Evolutionary conservation across 1,139 yeast genomes (phyloP).

Genomic region (Schwanniomyces etchellsii): DNA sequence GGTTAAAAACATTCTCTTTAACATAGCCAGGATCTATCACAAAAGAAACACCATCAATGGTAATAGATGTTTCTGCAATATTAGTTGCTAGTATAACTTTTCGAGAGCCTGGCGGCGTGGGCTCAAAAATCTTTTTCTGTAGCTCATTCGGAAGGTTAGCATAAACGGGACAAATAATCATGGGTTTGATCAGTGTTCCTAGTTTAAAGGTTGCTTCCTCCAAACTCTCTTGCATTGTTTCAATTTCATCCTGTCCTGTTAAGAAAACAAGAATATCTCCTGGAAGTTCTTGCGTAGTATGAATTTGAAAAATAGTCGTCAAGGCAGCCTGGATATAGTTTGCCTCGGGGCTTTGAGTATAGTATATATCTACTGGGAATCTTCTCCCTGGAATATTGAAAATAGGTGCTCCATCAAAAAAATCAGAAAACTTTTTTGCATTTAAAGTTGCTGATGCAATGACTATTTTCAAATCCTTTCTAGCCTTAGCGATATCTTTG

Average conservation of each 20-base stretch:
- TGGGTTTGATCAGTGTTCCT: conserved; percentile 56
- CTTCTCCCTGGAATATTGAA: conserved; percentile 86
- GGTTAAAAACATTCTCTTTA: conserved; percentile 78
- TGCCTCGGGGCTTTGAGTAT: conserved; percentile 84
- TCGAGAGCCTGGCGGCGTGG: conserved; percentile 72
- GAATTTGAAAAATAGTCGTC: conserved; percentile 74
- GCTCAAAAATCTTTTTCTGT: conserved; percentile 79
- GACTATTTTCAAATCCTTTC: conserved; percentile 67
- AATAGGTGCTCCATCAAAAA: conserved; percentile 78
- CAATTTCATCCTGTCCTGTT: conserved; percentile 66
- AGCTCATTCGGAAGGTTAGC: conserved; percentile 84
- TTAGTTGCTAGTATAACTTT: conserved; percentile 94
- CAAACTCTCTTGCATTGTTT: conserved; percentile 67
- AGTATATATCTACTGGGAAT: conserved; percentile 82
- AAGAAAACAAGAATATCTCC: conserved; percentile 92
- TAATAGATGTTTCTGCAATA: conserved; percentile 94
- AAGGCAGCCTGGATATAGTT: conserved; percentile 86
- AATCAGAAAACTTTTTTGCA: conserved; percentile 76
- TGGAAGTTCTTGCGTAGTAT: conserved; percentile 53
- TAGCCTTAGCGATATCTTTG: conserved; percentile 58
- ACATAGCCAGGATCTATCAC: conserved; percentile 94
- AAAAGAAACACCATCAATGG: conserved; percentile 84
- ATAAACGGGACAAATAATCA: conserved; percentile 82
- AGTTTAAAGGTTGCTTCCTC: conserved; percentile 59
- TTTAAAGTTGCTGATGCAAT: conserved; percentile 95